Conservation (phyloP, 2,329 filamentous ascomycete genomes). For the Colletotrichum chrysophilum region DNA sequence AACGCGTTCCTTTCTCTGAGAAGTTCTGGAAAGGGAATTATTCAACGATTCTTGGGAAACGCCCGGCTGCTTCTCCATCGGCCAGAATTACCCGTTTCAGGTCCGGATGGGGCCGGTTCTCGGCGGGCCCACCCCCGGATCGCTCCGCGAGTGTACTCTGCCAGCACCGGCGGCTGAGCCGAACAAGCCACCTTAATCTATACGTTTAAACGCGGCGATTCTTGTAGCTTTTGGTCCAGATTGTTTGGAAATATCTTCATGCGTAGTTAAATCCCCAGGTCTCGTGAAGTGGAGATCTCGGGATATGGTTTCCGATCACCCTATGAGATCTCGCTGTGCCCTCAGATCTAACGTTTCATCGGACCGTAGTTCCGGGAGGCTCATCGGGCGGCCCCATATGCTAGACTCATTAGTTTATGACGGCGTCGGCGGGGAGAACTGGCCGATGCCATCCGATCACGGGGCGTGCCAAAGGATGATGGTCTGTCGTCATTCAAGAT, state of each 20-base stretch:
- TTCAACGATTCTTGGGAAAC: not conserved
- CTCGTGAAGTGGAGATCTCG: not conserved
- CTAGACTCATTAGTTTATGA: not conserved
- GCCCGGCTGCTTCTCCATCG: not conserved
- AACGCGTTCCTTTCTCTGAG: not conserved
- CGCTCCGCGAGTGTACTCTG: not conserved
- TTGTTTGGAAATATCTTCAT: not conserved
- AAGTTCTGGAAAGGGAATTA: not conserved
- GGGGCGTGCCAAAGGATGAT: not conserved
- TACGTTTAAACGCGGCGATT: not conserved
- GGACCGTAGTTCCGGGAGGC: not conserved
- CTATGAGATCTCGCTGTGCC: not conserved
- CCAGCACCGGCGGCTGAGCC: not conserved
- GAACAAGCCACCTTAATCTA: not conserved
- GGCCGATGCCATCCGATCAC: not conserved
- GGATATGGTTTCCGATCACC: conserved; percentile 5
- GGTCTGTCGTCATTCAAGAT: not conserved
- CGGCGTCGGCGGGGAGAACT: not conserved
- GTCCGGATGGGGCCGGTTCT: not conserved
- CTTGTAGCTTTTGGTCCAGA: not conserved
- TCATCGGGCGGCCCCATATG: not conserved
- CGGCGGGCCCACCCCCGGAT: not conserved
- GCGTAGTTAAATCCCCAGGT: not conserved
- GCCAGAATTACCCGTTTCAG: conserved; percentile 6
- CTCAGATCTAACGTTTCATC: not conserved